These are phyloP conservation scores for Tanacetum coccineum DNA, from an alignment of 129 eudicot species.

Conservation along the genomic window DNA sequence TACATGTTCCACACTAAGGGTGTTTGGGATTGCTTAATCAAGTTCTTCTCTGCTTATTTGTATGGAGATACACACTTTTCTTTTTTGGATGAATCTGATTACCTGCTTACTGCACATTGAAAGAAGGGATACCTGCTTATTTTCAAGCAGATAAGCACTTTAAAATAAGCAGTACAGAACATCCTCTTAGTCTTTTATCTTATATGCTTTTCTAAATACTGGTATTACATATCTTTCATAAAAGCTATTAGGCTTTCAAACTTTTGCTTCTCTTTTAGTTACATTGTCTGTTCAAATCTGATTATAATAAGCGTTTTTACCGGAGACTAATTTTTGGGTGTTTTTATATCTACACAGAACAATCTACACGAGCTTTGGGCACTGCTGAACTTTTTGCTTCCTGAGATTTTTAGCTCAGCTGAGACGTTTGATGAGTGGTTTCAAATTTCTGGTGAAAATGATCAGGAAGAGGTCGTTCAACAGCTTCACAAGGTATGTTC, in stretches of 20 bases:
- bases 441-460: constrained; percentile 96
- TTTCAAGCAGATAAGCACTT: no score
- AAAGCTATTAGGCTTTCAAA: neutral
- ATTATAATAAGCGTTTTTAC: neutral
- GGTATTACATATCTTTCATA: neutral
- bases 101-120: no score
- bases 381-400: constrained; percentile 91
- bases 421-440: constrained; percentile 99
- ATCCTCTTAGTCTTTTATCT: neutral
- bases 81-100: no score
- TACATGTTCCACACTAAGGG: neutral
- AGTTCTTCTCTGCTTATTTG: no score
- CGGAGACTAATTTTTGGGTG: neutral
- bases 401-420: constrained; percentile 96
- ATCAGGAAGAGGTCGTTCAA: constrained; percentile 96
- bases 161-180: neutral
- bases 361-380: constrained; percentile 99
- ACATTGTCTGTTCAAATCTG: neutral
- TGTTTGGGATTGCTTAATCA: neutral
- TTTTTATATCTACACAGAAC: constrained; percentile 51
- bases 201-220: neutral
- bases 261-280: neutral
- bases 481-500: constrained; percentile 92
- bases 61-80: no score
- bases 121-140: no score